A percentile compares a stretch with the other conserved stretches of the same genome.
These are phyloP conservation scores for Thalassiosira mediterranea DNA, from an alignment of 352 stramenopile genomes.

Conservation along the genomic window DNA sequence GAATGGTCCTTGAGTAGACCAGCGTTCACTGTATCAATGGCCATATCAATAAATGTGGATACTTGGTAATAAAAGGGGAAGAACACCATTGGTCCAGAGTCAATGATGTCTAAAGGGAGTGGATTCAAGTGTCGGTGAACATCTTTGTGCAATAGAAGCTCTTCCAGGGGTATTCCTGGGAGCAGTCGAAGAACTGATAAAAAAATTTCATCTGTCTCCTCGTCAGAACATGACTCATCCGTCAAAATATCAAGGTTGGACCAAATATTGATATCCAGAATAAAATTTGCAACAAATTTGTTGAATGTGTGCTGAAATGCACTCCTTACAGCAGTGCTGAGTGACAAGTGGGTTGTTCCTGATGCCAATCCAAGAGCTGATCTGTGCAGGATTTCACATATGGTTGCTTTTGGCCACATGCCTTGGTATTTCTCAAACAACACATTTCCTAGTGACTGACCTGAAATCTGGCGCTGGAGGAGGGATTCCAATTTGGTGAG, in stretches of 20 bases:
- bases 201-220: conserved; percentile 39
- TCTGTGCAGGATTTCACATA: conserved; percentile 28
- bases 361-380: conserved; percentile 25
- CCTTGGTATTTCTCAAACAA: conserved; percentile 34
- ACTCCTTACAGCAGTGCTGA: conserved; percentile 34
- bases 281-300: conserved; percentile 44
- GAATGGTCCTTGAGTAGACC: conserved; percentile 5
- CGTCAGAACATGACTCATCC: conserved; percentile 12
- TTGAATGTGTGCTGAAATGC: conserved; percentile 50
- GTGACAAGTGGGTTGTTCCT: conserved; percentile 35
- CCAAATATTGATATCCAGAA: conserved; percentile 48
- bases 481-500: conserved; percentile 27
- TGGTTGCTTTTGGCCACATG: conserved; percentile 32
- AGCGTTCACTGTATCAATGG: conserved; percentile 29
- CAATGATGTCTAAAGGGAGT: conserved; percentile 28
- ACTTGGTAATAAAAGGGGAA: conserved; percentile 56
- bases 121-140: conserved; percentile 22
- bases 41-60: conserved; percentile 52
- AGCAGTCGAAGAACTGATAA: conserved; percentile 19
- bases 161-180: conserved; percentile 26
- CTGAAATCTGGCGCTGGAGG: conserved; percentile 16
- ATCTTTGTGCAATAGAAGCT: conserved; percentile 45
- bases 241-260: conserved; percentile 48
- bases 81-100: conserved; percentile 12
- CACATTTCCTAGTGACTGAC: conserved; percentile 17